Percentiles rank a stretch among this genome's conserved stretches.
Conservation (phyloP, 1,284 basidiomycete species). For the Pascua sp. region DNA sequence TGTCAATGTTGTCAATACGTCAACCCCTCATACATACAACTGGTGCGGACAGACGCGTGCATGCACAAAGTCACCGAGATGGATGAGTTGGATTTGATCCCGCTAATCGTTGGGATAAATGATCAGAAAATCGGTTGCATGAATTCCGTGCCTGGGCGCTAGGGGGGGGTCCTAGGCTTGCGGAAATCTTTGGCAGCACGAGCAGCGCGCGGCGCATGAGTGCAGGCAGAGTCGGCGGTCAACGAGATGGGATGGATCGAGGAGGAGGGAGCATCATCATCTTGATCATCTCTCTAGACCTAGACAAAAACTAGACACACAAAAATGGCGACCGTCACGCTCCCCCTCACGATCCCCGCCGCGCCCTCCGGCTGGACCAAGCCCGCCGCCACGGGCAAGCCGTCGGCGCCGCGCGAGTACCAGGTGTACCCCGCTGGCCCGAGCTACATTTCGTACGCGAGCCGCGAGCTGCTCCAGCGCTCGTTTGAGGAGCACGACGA, state of each 20-base stretch:
- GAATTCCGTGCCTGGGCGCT: background rate
- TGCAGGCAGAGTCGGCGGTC: background rate
- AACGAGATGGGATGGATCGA: background rate
- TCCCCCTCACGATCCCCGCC: conserved; percentile 45
- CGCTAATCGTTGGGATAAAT: background rate
- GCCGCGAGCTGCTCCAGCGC: conserved; percentile 67
- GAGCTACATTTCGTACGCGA: conserved; percentile 75
- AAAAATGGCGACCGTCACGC: conserved; percentile 46
- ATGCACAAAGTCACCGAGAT: too few species aligned
- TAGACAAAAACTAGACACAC: conserved; percentile 6
- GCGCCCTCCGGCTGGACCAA: conserved; percentile 45
- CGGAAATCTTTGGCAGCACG: background rate
- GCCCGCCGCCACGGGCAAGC: conserved; percentile 39
- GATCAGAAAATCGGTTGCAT: background rate
- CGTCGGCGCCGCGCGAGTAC: conserved; percentile 48
- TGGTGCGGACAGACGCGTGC: too few species aligned
- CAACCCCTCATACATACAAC: too few species aligned
- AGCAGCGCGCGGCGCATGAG: background rate
- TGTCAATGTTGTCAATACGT: too few species aligned
- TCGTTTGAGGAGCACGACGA: conserved; percentile 76
- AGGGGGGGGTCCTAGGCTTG: background rate
- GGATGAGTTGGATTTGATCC: too few species aligned
- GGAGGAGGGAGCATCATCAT: background rate
- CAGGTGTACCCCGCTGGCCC: conserved; percentile 73
- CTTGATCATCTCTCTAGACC: conserved; percentile 3